Base-by-base conservation (phyloP, 2,329 filamentous ascomycete species). In the Cytospora piceae region DNA sequence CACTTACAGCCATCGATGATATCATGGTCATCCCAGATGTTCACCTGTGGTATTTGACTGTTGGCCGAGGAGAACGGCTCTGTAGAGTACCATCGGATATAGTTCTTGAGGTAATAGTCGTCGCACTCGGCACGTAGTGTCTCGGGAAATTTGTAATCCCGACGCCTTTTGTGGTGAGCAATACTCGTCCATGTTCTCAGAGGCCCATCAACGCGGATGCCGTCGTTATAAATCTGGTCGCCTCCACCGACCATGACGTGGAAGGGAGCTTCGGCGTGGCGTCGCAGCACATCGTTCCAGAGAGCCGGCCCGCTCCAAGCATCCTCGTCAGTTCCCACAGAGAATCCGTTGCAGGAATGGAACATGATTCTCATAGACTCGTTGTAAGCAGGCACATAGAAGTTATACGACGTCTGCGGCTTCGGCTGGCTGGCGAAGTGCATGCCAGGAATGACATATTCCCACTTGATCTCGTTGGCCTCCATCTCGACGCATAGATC, bases 301-400 rank as follows among this genome's bases (percentile, higher is more conserved):
- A 99, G 80, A 5, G 92, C 92, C n/a, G 93, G 90, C 0, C 95
- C 95, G 73, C 91, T 94, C 81, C 93, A 96, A 52, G 90, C 89
- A 58, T 92, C 88, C 67, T 95, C 88, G 75, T 97, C 91, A 4
- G 93, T 94, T 62, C 90, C 91, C 49, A 95, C 85, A 70, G 91
- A 94, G 80, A 99, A 99, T 20, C 95, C 96, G 77, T 99, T 99
- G 80, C 95, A 97, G 65, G 92, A 97, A 80, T 97, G 91, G 78
- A 97, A 99, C 92, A 98, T 96, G 74, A 97, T 91, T 74, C 96
- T 93, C 94, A 99, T 98, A 5, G 92, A 91, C 77, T 97, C 90
- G 54, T 87, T 86, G 65, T 84, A 82, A 15, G 91, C 92, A 15
- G 95, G 94, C 5, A 98, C 87, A 83, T 90, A 96, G 78, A 99